Evolutionary conservation across 257 asterid genomes (phyloP).

Genomic region (Solanum appendiculatum): DNA sequence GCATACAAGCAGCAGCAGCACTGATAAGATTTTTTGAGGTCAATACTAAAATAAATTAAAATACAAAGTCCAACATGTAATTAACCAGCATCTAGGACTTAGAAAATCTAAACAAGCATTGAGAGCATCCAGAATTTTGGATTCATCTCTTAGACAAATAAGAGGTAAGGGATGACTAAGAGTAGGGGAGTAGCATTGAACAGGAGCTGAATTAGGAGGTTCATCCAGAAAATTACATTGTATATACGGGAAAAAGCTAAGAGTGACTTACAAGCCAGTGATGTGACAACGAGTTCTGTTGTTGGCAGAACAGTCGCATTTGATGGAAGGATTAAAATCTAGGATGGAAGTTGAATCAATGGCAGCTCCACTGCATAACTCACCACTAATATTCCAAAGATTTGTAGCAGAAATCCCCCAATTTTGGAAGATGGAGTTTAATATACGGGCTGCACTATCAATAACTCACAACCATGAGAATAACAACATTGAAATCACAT

Average conservation of each 20-base stretch:
- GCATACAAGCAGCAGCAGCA: not conserved
- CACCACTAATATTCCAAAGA: constrained; percentile 58
- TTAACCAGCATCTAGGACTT: too few relatives aligned
- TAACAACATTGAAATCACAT: not conserved
- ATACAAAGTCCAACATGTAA: not conserved
- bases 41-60: not conserved
- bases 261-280: constrained; percentile 16
- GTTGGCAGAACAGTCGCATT: constrained; percentile 52
- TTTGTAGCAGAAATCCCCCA: constrained; percentile 23
- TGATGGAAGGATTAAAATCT: constrained; percentile 38
- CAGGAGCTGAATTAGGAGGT: too few relatives aligned
- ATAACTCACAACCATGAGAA: not conserved
- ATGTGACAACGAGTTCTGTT: constrained; percentile 30
- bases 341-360: constrained; percentile 7
- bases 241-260: not conserved
- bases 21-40: not conserved
- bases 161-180: too few relatives aligned
- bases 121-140: too few relatives aligned
- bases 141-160: too few relatives aligned
- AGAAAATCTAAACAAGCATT: too few relatives aligned
- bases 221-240: not conserved
- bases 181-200: too few relatives aligned
- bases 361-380: constrained; percentile 54
- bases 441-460: constrained; percentile 33
- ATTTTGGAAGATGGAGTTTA: constrained; percentile 35